These are phyloP conservation scores for Nemophila menziesii DNA, from an alignment of 257 asterid genomes.

Conservation along the genomic window DNA sequence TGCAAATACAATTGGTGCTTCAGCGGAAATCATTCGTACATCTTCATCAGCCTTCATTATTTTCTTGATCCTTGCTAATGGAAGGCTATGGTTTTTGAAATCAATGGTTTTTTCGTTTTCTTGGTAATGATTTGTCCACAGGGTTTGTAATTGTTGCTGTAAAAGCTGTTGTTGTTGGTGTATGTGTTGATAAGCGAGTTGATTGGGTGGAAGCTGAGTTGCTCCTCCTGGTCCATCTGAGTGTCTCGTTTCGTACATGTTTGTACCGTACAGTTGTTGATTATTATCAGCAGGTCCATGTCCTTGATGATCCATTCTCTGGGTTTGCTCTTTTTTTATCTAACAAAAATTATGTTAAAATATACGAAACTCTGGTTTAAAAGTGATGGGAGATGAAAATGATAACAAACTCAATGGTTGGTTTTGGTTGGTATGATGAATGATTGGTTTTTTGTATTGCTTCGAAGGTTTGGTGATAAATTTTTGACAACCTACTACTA, in stretches of 20 bases:
- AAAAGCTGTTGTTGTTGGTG: constrained; percentile 13
- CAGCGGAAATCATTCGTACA: constrained; percentile 26
- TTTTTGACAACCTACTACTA: too few relatives aligned
- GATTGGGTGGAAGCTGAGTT: constrained; percentile 4
- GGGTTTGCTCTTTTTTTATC: too few relatives aligned
- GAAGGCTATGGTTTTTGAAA: constrained; percentile 25
- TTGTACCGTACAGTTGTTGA: constrained; percentile 7
- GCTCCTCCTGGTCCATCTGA: constrained; percentile 3
- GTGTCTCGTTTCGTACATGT: constrained; percentile 10
- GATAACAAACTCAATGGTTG: too few relatives aligned
- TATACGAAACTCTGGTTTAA: too few relatives aligned
- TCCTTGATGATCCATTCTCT: constrained; percentile 19
- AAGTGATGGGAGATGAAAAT: too few relatives aligned
- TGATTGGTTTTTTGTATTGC: too few relatives aligned
- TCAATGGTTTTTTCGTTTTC: constrained; percentile 12
- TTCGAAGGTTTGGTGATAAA: too few relatives aligned
- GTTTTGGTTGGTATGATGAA: too few relatives aligned
- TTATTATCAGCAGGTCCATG: constrained; percentile 5
- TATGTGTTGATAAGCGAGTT: constrained; percentile 10
- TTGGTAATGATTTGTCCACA: constrained; percentile 14
- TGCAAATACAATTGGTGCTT: constrained; percentile 24
- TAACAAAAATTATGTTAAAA: too few relatives aligned
- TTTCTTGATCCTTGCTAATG: constrained; percentile 26
- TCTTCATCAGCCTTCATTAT: constrained; percentile 32
- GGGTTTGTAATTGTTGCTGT: constrained; percentile 8